Evolutionary conservation across 441 rosid species (phyloP), one percentile per base, ranked within the genome.

Genomic region (Eruca vesicaria): DNA sequence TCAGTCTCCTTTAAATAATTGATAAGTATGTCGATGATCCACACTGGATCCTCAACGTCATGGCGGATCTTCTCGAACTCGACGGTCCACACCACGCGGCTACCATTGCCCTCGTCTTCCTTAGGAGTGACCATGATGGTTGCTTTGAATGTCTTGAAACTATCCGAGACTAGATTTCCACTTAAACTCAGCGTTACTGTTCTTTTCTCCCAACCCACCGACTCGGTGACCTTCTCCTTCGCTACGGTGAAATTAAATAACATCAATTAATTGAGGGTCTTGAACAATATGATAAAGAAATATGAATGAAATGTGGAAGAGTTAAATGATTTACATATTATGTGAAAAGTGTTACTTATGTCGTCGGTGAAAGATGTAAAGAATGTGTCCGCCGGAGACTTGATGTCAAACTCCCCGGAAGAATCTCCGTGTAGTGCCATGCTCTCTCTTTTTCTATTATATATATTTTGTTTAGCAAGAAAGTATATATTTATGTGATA

Each of bases 351-450:
- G 56, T 9, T 64, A 5, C 45, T 43, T 41, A 64, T 64, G 55
- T 64, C 35, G 14, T 64, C 33, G 33, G 55, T 41, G 33, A 64
- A 43, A 41, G 14, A 41, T 41, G 3, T 41, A 41, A 64, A 41
- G 68, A 64, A 64, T n/a, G n/a, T 64, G 4, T 41, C 21, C 8
- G 35, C 55, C 56, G 68, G 56, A 64, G 68, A 45, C 35, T 21
- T 64, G 21, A 64, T 41, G 68, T 41, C 56, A 15, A 64, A 21
- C 68, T 64, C 18, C 21, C 68, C 68, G 33, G 35, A 64, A 23
- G 55, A 41, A 14, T 41, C 2, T 41, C 68, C 55, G 23, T 64
- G 35, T 21, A 64, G 56, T 41, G 20, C 35, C 23, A 20, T 41
- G 20, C 21, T 20, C 38, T 33, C 21, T 6, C 59, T 19, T 2